Conservation (phyloP, 306 rosid genomes). For the Hylodesmum podocarpum region DNA sequence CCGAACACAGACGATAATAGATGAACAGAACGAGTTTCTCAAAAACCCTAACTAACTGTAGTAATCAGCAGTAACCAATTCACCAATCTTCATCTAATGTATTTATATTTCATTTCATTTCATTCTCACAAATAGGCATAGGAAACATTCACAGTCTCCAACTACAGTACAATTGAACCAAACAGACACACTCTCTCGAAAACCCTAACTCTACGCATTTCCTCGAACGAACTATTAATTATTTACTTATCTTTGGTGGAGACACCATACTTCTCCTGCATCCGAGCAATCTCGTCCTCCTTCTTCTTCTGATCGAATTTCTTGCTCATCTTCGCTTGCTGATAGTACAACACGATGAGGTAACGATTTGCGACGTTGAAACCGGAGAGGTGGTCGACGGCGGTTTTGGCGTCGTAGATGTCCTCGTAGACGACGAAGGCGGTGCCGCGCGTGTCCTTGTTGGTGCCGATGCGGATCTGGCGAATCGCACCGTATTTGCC, state of each 20-base stretch:
- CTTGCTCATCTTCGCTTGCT: constrained; percentile 97
- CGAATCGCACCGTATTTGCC: constrained; percentile 98
- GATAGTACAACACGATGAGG: constrained; percentile 88
- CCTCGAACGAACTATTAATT: not conserved
- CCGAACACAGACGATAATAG: not conserved
- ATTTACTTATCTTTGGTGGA: constrained; percentile 85
- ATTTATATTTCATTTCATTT: not conserved
- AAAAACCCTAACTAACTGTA: constrained; percentile 15
- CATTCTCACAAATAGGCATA: not conserved
- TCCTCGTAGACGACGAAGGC: constrained; percentile 98
- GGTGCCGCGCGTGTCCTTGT: constrained; percentile 95
- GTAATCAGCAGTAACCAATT: no score
- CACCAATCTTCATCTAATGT: no score
- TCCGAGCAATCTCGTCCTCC: constrained; percentile 82
- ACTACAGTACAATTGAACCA: not conserved
- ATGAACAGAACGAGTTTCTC: not conserved
- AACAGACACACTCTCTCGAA: not conserved
- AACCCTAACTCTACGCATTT: not conserved
- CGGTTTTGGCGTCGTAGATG: constrained; percentile 96
- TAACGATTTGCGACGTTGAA: constrained; percentile 94
- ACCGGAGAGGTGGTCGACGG: constrained; percentile 95
- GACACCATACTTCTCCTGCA: constrained; percentile 93
- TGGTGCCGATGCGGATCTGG: constrained; percentile 89
- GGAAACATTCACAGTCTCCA: not conserved
- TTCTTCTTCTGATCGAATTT: constrained; percentile 90